These are phyloP conservation scores for Panicum virgatum DNA, from an alignment of 202 grass and related monocot genomes.

Conservation along the genomic window DNA sequence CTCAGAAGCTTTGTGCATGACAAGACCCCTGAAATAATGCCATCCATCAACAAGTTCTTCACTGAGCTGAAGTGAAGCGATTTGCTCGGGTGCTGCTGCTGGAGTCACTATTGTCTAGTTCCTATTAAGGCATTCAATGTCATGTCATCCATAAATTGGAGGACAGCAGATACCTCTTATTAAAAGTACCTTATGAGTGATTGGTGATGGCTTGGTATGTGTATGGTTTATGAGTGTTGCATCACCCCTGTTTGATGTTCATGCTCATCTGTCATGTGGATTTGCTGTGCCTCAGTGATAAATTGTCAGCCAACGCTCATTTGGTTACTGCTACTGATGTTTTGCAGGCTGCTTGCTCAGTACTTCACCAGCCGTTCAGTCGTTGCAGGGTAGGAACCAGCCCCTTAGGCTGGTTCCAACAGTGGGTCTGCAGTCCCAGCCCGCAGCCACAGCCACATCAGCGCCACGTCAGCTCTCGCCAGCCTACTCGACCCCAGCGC, in stretches of 20 bases:
- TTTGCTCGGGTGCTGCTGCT: conserved; percentile 4
- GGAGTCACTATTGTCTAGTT: conserved; percentile 14
- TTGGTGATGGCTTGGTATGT: conserved; percentile 31
- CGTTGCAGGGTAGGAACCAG: too few species aligned
- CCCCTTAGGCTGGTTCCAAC: too few species aligned
- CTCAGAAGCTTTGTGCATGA: conserved; percentile 59
- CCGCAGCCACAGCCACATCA: too few species aligned
- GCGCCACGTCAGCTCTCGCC: too few species aligned
- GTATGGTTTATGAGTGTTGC: conserved; percentile 5
- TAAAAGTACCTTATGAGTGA: conserved; percentile 22
- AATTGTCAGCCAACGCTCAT: neutral
- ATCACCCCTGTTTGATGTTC: neutral
- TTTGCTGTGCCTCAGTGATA: neutral
- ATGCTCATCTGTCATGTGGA: neutral
- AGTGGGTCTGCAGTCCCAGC: too few species aligned
- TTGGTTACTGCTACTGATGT: neutral
- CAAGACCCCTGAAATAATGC: conserved; percentile 81
- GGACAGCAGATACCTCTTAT: conserved; percentile 9
- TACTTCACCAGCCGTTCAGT: too few species aligned
- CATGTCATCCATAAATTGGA: conserved; percentile 29
- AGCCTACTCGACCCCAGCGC: too few species aligned
- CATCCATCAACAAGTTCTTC: conserved; percentile 69
- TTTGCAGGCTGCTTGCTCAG: too few species aligned
- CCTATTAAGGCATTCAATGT: neutral
- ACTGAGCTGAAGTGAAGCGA: conserved; percentile 56